These are phyloP conservation scores for Sugiyamaella pinicola DNA, from an alignment of 1,139 yeast species.

Conservation along the genomic window DNA sequence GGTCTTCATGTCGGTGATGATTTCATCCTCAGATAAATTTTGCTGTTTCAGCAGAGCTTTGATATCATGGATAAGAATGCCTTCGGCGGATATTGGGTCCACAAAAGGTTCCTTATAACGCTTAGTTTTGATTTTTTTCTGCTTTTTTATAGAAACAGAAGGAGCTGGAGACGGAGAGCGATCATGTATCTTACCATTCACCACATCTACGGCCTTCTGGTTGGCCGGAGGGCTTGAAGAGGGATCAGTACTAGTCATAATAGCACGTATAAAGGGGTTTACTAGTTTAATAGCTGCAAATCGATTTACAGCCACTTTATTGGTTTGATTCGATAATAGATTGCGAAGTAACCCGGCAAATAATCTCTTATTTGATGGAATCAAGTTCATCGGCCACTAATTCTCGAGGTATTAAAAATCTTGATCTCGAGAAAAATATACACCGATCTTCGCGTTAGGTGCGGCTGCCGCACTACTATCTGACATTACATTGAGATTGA, in stretches of 20 bases:
- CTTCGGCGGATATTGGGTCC: conserved; percentile 80
- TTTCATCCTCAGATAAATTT: conserved; percentile 50
- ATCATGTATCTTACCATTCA: neutral
- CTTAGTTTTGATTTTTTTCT: conserved; percentile 44
- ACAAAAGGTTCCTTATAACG: conserved; percentile 61
- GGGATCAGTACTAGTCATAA: conserved; percentile 6
- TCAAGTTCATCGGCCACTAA: conserved; percentile 9
- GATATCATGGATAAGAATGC: conserved; percentile 77
- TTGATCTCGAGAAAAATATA: neutral
- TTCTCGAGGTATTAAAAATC: conserved; percentile 1
- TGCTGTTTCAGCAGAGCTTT: conserved; percentile 54
- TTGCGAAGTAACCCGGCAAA: neutral
- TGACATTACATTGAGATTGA: no score
- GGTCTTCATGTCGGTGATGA: conserved; percentile 63
- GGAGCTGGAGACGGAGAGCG: conserved; percentile 14
- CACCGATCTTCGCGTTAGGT: neutral
- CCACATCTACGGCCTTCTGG: neutral
- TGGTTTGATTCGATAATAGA: neutral
- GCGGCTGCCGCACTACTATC: no score
- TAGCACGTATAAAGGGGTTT: conserved; percentile 1
- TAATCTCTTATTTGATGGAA: conserved; percentile 2
- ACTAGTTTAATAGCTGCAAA: neutral
- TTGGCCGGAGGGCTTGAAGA: neutral
- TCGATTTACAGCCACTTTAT: neutral
- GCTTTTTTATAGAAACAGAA: conserved; percentile 14